These are phyloP conservation scores for Talinum fruticosum DNA, from an alignment of 148 eudicot species.

Conservation along the genomic window DNA sequence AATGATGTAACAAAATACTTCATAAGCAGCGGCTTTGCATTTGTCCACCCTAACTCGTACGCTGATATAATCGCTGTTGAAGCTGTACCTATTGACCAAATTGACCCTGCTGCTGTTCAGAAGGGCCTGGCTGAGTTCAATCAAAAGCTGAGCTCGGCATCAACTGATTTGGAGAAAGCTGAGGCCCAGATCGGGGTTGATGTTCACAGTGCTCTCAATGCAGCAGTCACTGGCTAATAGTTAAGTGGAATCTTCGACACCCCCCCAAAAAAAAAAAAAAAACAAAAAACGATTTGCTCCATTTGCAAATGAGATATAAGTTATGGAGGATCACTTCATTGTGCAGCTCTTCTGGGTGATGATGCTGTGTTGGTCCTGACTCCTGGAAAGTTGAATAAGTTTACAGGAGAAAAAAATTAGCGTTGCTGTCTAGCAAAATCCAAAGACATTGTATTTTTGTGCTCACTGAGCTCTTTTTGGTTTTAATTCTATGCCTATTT, in stretches of 20 bases:
- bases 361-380: slow-evolving; percentile 9
- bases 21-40: slow-evolving; percentile 78
- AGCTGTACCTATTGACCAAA: slow-evolving; percentile 77
- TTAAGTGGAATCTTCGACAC: too few relatives aligned
- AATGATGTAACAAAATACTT: slow-evolving; percentile 61
- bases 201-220: slow-evolving; percentile 76
- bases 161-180: slow-evolving; percentile 83
- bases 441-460: too few relatives aligned
- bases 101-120: slow-evolving; percentile 65
- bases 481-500: too few relatives aligned
- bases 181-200: slow-evolving; percentile 90
- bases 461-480: too few relatives aligned
- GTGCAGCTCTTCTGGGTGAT: slow-evolving; percentile 20
- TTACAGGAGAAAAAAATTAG: slow-evolving; percentile 20
- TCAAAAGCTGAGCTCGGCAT: slow-evolving; percentile 75
- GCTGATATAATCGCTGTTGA: slow-evolving; percentile 76
- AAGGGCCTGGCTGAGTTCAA: slow-evolving; percentile 76
- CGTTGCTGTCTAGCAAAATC: not conserved
- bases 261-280: too few relatives aligned
- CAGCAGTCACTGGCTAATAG: slow-evolving; percentile 58
- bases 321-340: slow-evolving; percentile 23
- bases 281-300: too few relatives aligned
- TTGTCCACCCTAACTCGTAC: slow-evolving; percentile 66
- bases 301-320: too few relatives aligned
- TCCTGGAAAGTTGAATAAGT: slow-evolving; percentile 22